phyloP scores from a whole-genome alignment of 108 stramenopile species.

The Conticribra guillardii region DNA sequence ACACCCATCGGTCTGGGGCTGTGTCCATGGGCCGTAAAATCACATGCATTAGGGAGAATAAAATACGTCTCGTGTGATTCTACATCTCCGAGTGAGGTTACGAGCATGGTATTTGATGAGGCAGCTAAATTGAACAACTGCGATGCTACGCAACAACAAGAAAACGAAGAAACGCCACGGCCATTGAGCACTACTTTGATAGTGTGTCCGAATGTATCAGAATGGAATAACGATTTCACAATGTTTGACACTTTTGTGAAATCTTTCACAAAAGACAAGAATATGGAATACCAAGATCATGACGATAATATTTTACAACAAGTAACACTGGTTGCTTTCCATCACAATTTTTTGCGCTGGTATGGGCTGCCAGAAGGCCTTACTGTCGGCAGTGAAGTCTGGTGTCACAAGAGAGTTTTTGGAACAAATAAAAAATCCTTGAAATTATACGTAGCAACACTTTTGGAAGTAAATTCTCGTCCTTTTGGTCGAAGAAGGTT shows the following conservation, averaged over 20 bases:
- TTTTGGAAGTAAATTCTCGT: slow-evolving; percentile 43
- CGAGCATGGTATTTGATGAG: background rate
- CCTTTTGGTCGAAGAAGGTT: slow-evolving; percentile 49
- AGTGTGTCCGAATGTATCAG: slow-evolving; percentile 43
- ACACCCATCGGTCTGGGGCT: background rate
- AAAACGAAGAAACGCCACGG: slow-evolving; percentile 26
- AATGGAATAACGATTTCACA: slow-evolving; percentile 46
- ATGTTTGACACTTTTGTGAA: slow-evolving; percentile 46
- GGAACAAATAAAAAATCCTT: slow-evolving; percentile 32
- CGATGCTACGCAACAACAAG: slow-evolving; percentile 1
- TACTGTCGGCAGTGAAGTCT: slow-evolving; percentile 27
- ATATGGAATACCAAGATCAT: background rate
- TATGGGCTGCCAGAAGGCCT: slow-evolving; percentile 37
- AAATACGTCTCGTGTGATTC: background rate
- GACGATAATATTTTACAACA: slow-evolving; percentile 13
- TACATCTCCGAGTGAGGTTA: background rate
- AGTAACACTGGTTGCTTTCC: slow-evolving; percentile 56
- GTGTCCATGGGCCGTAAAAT: background rate
- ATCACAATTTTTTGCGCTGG: slow-evolving; percentile 57
- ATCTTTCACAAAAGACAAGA: background rate
- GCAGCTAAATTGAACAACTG: background rate
- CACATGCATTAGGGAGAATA: background rate
- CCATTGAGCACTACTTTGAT: slow-evolving; percentile 46
- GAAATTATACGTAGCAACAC: slow-evolving; percentile 21
- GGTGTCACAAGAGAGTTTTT: slow-evolving; percentile 23